Conservation (phyloP, 2,329 filamentous ascomycete genomes). For the Colletotrichum orchidophilum region DNA sequence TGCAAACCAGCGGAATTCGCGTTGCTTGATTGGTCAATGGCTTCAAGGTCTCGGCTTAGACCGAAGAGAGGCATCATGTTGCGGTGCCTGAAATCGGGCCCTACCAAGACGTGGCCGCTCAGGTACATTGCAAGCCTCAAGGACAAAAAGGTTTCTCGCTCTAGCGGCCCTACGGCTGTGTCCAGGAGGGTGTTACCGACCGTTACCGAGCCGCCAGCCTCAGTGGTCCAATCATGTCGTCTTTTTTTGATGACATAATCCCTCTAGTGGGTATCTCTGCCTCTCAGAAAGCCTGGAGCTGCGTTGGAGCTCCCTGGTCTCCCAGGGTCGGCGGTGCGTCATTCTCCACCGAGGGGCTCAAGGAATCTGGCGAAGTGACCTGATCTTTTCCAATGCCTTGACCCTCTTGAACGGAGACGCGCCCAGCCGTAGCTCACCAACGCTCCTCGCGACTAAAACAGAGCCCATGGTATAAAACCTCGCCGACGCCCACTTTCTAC, state of each 20-base stretch:
- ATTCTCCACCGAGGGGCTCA: slow-evolving; percentile 33
- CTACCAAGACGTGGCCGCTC: not conserved
- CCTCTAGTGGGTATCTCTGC: not conserved
- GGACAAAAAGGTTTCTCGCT: not conserved
- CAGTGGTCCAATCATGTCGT: not conserved
- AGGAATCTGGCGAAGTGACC: slow-evolving; percentile 19
- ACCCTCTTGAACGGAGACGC: not conserved
- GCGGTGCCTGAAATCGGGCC: not conserved
- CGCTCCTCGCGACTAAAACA: not conserved
- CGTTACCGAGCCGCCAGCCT: slow-evolving; percentile 15
- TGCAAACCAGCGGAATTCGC: not conserved
- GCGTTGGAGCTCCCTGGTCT: slow-evolving; percentile 15
- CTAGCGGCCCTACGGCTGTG: slow-evolving; percentile 25
- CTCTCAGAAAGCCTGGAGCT: not conserved
- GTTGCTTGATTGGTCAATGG: slow-evolving; percentile 13
- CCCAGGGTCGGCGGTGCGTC: slow-evolving; percentile 11
- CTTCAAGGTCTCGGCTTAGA: not conserved
- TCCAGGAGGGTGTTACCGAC: slow-evolving; percentile 20
- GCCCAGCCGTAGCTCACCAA: not conserved
- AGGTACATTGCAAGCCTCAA: not conserved
- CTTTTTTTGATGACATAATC: not conserved
- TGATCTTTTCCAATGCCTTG: slow-evolving; percentile 16
- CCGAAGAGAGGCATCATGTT: not conserved
- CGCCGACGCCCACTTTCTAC: slow-evolving; percentile 6
- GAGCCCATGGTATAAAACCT: slow-evolving; percentile 10